Evolutionary conservation across 257 asterid genomes (phyloP).

Genomic region (Cordia subcordata): DNA sequence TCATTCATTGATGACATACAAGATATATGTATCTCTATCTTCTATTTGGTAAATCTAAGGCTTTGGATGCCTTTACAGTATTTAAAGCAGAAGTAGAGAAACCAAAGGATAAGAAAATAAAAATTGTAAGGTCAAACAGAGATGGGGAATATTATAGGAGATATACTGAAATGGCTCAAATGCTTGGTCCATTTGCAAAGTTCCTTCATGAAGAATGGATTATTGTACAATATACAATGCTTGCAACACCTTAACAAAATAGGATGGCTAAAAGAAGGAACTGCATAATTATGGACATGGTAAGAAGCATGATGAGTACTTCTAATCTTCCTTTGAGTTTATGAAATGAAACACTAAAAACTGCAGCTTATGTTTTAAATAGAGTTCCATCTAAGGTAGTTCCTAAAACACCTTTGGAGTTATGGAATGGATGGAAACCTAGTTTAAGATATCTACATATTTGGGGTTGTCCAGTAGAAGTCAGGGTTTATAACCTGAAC

Average conservation of each 20-base stretch:
- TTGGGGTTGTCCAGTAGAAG: too few species aligned
- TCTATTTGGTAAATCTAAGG: not conserved
- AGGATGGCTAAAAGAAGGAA: not conserved
- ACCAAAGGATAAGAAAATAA: constrained; percentile 4
- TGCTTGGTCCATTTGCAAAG: not conserved
- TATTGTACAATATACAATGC: not conserved
- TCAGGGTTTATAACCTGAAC: too few species aligned
- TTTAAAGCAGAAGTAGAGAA: constrained; percentile 10
- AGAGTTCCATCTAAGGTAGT: too few species aligned
- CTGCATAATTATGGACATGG: too few species aligned
- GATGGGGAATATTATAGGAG: constrained; percentile 7
- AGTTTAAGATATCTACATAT: too few species aligned
- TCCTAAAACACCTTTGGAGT: too few species aligned
- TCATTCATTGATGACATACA: constrained; percentile 15
- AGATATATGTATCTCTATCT: constrained; percentile 11
- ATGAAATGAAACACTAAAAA: too few species aligned
- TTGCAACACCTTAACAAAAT: not conserved
- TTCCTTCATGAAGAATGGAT: not conserved
- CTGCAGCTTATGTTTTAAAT: too few species aligned
- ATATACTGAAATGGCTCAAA: not conserved
- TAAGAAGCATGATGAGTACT: too few species aligned
- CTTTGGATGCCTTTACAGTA: constrained; percentile 3
- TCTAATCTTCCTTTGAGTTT: too few species aligned
- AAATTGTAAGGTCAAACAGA: constrained; percentile 10
- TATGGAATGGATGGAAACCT: too few species aligned